Conservation (phyloP, 2,329 filamentous ascomycete genomes). For the Pyrenophora teres region DNA sequence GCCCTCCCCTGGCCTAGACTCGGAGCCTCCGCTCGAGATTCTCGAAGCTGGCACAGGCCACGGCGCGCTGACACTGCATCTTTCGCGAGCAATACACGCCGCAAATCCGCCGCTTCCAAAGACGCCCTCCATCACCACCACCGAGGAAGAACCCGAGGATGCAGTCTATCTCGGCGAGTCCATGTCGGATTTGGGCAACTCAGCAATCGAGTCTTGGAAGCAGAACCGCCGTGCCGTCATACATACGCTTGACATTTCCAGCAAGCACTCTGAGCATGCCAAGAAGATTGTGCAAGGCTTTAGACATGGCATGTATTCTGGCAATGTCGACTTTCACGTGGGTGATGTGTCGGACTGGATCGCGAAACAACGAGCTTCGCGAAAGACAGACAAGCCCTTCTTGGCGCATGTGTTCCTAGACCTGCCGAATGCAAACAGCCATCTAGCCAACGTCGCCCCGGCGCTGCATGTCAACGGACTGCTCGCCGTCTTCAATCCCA, state of each 20-base stretch:
- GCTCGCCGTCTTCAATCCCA: constrained; percentile 74
- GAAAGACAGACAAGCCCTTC: constrained; percentile 59
- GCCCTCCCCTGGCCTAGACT: constrained; percentile 39
- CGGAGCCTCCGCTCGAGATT: constrained; percentile 65
- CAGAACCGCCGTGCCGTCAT: constrained; percentile 67
- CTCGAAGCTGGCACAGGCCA: constrained; percentile 87
- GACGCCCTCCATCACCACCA: constrained; percentile 13
- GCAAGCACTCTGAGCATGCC: constrained; percentile 67
- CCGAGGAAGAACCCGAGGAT: constrained; percentile 31
- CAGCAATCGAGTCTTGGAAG: constrained; percentile 45
- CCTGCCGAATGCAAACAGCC: constrained; percentile 65
- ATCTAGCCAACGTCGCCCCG: constrained; percentile 57
- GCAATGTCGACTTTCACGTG: constrained; percentile 74
- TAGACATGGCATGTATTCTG: constrained; percentile 70
- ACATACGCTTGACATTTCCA: constrained; percentile 72
- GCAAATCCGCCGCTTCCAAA: constrained; percentile 64
- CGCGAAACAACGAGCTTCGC: constrained; percentile 48
- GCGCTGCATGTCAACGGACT: constrained; percentile 67
- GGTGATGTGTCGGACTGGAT: constrained; percentile 69
- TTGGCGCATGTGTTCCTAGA: constrained; percentile 75
- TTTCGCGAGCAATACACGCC: constrained; percentile 76
- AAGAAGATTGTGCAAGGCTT: constrained; percentile 69
- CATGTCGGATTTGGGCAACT: constrained; percentile 36
- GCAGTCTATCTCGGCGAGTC: constrained; percentile 41
- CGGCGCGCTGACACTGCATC: constrained; percentile 75